phyloP scores from a whole-genome alignment of 129 eudicot genomes.

The Arctium minus region DNA sequence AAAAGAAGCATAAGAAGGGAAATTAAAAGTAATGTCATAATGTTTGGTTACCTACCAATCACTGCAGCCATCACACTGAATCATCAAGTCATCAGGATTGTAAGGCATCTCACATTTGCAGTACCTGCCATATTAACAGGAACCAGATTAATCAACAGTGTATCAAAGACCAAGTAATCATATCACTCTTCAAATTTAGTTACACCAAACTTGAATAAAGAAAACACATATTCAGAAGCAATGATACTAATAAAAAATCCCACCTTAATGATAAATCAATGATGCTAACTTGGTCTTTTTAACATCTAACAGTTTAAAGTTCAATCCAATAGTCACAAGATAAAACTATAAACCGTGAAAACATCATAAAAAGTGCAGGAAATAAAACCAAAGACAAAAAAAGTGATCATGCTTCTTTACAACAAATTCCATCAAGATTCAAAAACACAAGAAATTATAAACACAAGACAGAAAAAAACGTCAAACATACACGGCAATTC shows the following conservation, averaged over 20 bases:
- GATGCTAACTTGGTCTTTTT: background rate
- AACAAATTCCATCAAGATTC: background rate
- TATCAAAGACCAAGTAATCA: background rate
- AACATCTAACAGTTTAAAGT: background rate
- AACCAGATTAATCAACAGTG: background rate
- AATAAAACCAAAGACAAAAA: no score
- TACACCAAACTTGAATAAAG: background rate
- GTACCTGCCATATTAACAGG: constrained; percentile 46
- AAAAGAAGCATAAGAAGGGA: background rate
- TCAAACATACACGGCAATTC: constrained; percentile 63
- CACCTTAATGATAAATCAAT: background rate
- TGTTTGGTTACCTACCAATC: constrained; percentile 49
- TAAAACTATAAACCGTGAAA: no score
- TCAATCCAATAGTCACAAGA: background rate
- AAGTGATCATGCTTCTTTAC: no score
- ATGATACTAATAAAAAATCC: background rate
- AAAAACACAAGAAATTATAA: background rate
- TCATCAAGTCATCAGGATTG: constrained; percentile 81
- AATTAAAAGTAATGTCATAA: background rate
- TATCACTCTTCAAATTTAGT: background rate
- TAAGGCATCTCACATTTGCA: constrained; percentile 87
- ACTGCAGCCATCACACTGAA: constrained; percentile 74
- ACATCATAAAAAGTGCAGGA: background rate
- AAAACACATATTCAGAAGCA: background rate
- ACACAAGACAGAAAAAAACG: background rate